These are phyloP conservation scores for Vigna angularis DNA, from an alignment of 306 rosid genomes.

Conservation along the genomic window DNA sequence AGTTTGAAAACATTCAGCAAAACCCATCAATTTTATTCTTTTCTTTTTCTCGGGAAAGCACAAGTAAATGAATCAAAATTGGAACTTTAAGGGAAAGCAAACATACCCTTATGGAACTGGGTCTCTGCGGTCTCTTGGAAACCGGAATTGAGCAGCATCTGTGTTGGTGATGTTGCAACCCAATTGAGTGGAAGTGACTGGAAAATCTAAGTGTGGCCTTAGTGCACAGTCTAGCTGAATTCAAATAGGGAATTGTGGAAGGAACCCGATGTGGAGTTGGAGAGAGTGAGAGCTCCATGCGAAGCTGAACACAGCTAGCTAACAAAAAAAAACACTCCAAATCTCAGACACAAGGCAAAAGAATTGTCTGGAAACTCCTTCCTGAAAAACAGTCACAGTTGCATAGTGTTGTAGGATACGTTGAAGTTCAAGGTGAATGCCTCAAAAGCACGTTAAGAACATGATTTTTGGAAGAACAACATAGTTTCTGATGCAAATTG, in stretches of 20 bases:
- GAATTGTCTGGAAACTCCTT: neutral
- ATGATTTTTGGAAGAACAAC: neutral
- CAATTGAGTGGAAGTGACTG: constrained; percentile 43
- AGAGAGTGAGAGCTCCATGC: constrained; percentile 71
- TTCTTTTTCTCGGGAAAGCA: neutral
- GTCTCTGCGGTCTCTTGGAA: constrained; percentile 39
- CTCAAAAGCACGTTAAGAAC: neutral
- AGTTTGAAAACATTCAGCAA: constrained; percentile 4
- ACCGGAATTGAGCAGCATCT: constrained; percentile 39
- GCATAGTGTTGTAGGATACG: neutral
- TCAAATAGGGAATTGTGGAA: constrained; percentile 43
- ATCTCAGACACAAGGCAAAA: constrained; percentile 25
- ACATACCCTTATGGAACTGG: constrained; percentile 63
- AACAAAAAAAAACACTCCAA: neutral
- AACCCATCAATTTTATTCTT: constrained; percentile 1
- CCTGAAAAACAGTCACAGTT: neutral
- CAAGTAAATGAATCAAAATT: constrained; percentile 23
- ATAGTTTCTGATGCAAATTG: too few species aligned
- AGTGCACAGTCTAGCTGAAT: constrained; percentile 31
- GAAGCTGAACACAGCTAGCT: constrained; percentile 36
- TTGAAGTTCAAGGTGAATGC: neutral
- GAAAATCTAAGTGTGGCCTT: constrained; percentile 44
- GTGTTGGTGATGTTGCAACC: constrained; percentile 22
- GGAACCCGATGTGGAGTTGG: constrained; percentile 48
- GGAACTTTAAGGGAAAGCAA: constrained; percentile 39